Base-by-base conservation (phyloP, 1,139 yeast genomes). In the Blastobotrys serpentis region DNA sequence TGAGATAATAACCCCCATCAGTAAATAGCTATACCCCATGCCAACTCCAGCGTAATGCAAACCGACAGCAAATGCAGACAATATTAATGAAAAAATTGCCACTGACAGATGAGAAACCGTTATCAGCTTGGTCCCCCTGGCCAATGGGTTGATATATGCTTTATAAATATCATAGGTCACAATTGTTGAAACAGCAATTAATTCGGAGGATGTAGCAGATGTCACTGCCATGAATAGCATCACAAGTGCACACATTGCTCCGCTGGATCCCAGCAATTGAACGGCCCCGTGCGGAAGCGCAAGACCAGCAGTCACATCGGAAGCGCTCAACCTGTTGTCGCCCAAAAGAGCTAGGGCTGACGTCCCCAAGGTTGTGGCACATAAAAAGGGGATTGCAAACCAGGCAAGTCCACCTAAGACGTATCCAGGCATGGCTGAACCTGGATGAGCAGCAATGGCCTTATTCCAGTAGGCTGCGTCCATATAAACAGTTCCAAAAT, bases 381-480 rank as follows among this genome's bases (percentile, higher is more conserved):
- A 76, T 48, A 86, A 76, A 72, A 84, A 84, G 33, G 96, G 96
- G 55, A 88, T 82, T 7, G 95, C 92, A 64, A 86, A 84, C 96
- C 96, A 89, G 0, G 92, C 83, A 47, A 88, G 66, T n/a, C 96
- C 96, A 50, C 96, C 96, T 56, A 86, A 69, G 29, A 87, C 81
- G 65, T 89, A 88, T 14, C 96, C 96, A n/a, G 94, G 92, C 60
- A 88, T 73, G 25, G 95, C 87, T 33, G 94, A 82, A 2, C 81
- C 84, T 14, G 96, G 94, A 54, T 82, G 75, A 10, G 95, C 86
- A 42, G 95, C 90, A 66, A 88, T 85, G 4, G 95, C 95, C 69
- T 61, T 68, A 69, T 86, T 85, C 82, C 90, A 88, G 69, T 88
- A 89, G 37, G 95, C 95, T 59, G 85, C 85, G 65, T 88, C 96